phyloP scores from a whole-genome alignment of 2,329 filamentous ascomycete genomes.

The Hypoxylon sp. region DNA sequence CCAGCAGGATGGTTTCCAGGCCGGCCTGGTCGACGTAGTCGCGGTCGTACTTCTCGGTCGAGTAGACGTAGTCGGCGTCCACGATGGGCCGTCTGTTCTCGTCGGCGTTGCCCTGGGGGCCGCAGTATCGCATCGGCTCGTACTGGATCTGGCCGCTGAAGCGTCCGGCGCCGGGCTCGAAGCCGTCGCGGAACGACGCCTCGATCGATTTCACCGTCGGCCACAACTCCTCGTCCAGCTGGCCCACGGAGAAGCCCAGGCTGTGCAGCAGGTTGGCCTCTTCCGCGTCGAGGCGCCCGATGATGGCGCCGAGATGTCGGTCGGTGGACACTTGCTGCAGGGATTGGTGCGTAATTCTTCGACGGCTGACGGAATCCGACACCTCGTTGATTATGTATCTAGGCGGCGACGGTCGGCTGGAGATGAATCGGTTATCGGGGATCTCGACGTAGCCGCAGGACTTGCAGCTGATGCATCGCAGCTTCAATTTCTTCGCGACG shows the following conservation, averaged over 20 bases:
- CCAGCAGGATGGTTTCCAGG: not conserved
- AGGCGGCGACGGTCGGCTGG: too few species aligned
- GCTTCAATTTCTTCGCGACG: slow-evolving; percentile 28
- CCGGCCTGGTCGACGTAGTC: slow-evolving; percentile 10
- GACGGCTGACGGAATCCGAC: not conserved
- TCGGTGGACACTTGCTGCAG: slow-evolving; percentile 47
- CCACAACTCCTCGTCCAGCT: slow-evolving; percentile 53
- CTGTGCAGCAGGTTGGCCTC: slow-evolving; percentile 40
- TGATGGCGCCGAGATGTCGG: slow-evolving; percentile 48
- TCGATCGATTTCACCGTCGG: slow-evolving; percentile 40
- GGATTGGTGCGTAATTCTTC: not conserved
- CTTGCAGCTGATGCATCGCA: slow-evolving; percentile 59
- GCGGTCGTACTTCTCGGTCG: slow-evolving; percentile 1
- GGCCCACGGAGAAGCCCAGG: slow-evolving; percentile 52
- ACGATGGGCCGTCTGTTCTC: not conserved
- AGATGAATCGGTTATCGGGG: slow-evolving; percentile 43
- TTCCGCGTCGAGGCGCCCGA: slow-evolving; percentile 46
- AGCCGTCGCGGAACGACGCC: slow-evolving; percentile 50
- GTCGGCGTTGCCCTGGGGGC: not conserved
- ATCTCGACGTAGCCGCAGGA: slow-evolving; percentile 69
- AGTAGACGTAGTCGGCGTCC: not conserved
- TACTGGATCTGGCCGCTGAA: slow-evolving; percentile 50
- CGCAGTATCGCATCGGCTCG: not conserved
- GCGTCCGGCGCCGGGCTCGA: slow-evolving; percentile 50
- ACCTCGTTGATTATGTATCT: slow-evolving; percentile 16